Evolutionary conservation across 768 basidiomycete species (phyloP), one percentile per base, ranked within the genome.

Genomic region (Pilatotrama ljubarskyi): DNA sequence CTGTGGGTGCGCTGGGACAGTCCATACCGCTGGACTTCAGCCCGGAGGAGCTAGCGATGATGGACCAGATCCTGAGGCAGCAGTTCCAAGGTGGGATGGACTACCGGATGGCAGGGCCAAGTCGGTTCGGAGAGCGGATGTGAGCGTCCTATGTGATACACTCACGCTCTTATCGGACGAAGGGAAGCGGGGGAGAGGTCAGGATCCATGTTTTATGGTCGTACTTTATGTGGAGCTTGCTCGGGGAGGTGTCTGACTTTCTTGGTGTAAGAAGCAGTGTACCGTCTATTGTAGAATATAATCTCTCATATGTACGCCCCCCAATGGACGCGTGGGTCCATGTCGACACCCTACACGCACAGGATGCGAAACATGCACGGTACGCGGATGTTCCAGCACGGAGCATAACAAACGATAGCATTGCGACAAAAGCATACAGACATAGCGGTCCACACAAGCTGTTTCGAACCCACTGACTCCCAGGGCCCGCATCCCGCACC

Each of bases 61-160:
- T 70, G 69, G 66, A 70, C 55, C 66, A 68, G 67, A 66, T 70
- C 37, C 26, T 64, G 48, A 41, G 66, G 52, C 69, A 70, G 62
- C 65, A 68, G 58, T 64, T 49, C 47, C 32, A 60, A 20, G 26
- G 41, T 7, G 38, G 51, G 20, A 49, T 60, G 51, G 51, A 60
- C 51, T 60, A 57, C 47, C 55, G 55, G 3, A 25, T 57, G 47
- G 37, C 36, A 2, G 55, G 55, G 26, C 55, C 55, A 37, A 57
- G 55, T 29, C 46, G 55, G 46, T 56, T 40, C 29, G 55, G 55
- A 4, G 32, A 56, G 46, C 25, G 37, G 15, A 32, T 40, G 37
- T 29, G 17, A 46, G 13, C 5, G 10, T 15, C 18, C 13, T 18
- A 18, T 9, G 41, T 13, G 44, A 22, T 22, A 9, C 22, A 22